Base-by-base conservation (phyloP, 1,284 basidiomycete genomes). In the Ustilago shanxiensis region DNA sequence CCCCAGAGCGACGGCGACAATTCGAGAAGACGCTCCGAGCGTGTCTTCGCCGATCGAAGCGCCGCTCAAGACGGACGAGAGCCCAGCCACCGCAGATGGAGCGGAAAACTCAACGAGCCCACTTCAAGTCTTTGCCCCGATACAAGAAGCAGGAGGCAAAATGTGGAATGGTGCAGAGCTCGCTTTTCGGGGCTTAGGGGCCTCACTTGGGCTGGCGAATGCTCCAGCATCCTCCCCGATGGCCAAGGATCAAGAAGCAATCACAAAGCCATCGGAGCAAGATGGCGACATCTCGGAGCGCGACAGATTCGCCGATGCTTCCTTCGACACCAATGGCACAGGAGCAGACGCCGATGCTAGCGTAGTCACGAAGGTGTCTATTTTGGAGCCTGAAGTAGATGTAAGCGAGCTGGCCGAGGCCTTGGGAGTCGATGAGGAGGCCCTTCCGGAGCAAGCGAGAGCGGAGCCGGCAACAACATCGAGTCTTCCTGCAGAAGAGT, bases 121-220 rank as follows among this genome's bases (percentile, higher is more conserved):
- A 7, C 56, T 77, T 44, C 67, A 76, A 26, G 49, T 52, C 13
- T 56, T 76, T 8, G 58, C 61, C 7, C 64, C 73, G 8, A 68
- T 76, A 10, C 68, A 71, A 45, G 74, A 77, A 35, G 74, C 74
- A 18, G 68, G 73, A 20, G 67, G 61, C 35, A 77, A 77, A 63
- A 68, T 77, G 59, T 77, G 74, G 74, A 77, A 22, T 28, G 69
- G 74, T 26, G 74, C 74, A 8, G 74, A 77, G 39, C 35, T 58
- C 6, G 74, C 67, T 3, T 66, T 72, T 18, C 65, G 63, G 9
- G 74, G 74, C 13, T 45, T 77, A 35, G 54, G 74, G 6, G 65
- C 74, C 44, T 72, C 74, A 29, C 58, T 77, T 10, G 74, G 74
- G 3, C 29, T 77, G 0, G 65, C 55, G 2, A 67, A 16, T n/a